These are phyloP conservation scores for Umbelopsis sp. DNA, from an alignment of 371 early-diverging fungal species.

Conservation along the genomic window DNA sequence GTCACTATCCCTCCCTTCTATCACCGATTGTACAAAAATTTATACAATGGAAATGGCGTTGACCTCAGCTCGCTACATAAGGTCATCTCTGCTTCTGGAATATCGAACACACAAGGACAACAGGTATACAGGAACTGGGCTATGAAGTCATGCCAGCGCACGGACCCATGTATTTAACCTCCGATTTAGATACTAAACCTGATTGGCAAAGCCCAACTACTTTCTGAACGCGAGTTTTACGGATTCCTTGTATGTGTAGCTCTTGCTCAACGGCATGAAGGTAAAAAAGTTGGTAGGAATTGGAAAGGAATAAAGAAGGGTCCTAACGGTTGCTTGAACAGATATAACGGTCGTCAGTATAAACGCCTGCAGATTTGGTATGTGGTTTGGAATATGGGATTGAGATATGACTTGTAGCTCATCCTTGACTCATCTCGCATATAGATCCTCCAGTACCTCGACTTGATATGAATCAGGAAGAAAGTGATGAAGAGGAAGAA, in stretches of 20 bases:
- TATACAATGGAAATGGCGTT: neutral
- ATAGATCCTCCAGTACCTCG: slow-evolving; percentile 1
- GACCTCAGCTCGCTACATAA: neutral
- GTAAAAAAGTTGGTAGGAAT: neutral
- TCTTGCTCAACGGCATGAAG: neutral
- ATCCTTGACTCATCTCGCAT: neutral
- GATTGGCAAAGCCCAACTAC: slow-evolving; percentile 6
- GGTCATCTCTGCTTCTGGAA: neutral
- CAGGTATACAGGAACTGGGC: neutral
- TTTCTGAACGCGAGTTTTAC: neutral
- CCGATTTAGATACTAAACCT: neutral
- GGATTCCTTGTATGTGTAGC: neutral
- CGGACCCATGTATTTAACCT: slow-evolving; percentile 2
- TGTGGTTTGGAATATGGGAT: neutral
- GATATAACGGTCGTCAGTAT: neutral
- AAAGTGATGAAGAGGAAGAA: neutral
- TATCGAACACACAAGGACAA: neutral
- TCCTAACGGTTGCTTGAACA: neutral
- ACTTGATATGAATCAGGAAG: neutral
- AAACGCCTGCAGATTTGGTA: slow-evolving; percentile 11
- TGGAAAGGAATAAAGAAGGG: neutral
- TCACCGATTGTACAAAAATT: neutral
- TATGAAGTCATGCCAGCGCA: neutral
- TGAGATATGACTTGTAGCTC: neutral
- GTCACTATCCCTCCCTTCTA: neutral